Conservation (phyloP, 2,329 filamentous ascomycete genomes). For the Hyphodiscus sp. region DNA sequence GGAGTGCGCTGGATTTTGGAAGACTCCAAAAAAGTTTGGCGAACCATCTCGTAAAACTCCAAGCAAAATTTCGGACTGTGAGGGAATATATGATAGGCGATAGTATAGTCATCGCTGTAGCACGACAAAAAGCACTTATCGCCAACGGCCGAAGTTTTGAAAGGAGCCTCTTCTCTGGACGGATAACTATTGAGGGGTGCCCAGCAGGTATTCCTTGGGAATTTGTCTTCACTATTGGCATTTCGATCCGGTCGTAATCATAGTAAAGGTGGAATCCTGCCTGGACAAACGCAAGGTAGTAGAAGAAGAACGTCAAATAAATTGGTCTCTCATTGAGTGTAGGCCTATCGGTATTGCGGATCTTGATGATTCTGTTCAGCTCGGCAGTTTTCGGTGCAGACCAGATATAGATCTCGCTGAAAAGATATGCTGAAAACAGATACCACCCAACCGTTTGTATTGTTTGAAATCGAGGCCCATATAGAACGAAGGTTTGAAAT, state of each 20-base stretch:
- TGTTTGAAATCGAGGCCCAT: slow-evolving; percentile 49
- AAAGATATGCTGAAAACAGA: slow-evolving; percentile 68
- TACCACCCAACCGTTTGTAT: slow-evolving; percentile 72
- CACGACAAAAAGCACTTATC: slow-evolving; percentile 26
- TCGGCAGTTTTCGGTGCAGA: slow-evolving; percentile 53
- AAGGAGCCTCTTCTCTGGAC: slow-evolving; percentile 34
- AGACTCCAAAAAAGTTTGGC: slow-evolving; percentile 70
- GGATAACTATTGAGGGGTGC: slow-evolving; percentile 31
- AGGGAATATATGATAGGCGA: slow-evolving; percentile 33
- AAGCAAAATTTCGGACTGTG: slow-evolving; percentile 56
- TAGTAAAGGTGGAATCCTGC: slow-evolving; percentile 61
- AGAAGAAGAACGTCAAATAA: slow-evolving; percentile 67
- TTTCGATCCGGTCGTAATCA: slow-evolving; percentile 59
- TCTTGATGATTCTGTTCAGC: slow-evolving; percentile 67
- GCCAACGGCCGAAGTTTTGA: slow-evolving; percentile 30
- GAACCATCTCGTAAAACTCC: slow-evolving; percentile 64
- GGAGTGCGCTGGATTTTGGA: slow-evolving; percentile 62
- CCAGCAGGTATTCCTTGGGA: slow-evolving; percentile 29
- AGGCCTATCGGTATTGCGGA: slow-evolving; percentile 63
- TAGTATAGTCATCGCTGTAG: slow-evolving; percentile 36
- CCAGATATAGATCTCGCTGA: slow-evolving; percentile 76
- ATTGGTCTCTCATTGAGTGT: slow-evolving; percentile 81
- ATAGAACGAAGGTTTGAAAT: slow-evolving; percentile 55
- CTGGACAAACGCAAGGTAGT: slow-evolving; percentile 64
- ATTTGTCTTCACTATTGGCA: slow-evolving; percentile 35